Base-by-base conservation (phyloP, 345 rosid species). In the Pistacia integerrima region DNA sequence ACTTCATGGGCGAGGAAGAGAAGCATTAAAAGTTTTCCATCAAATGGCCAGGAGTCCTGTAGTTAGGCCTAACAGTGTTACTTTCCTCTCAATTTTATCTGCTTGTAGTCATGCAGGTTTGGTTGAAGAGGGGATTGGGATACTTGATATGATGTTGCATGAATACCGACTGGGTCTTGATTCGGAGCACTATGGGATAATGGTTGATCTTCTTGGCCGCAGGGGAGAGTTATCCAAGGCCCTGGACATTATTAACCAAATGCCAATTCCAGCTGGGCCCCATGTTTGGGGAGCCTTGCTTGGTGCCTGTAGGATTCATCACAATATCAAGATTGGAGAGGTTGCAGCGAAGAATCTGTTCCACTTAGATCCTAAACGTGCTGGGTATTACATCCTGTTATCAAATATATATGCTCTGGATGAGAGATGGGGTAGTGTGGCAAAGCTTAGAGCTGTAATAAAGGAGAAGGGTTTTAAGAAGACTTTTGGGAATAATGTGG, bases 161-260 rank as follows among this genome's bases (percentile, higher is more conserved):
- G 72, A 76, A 4, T 82, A 78, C 20, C 18, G 67, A 81, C 54
- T 82, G 76, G 74, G 63, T 59, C 90, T 85, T 4, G 76, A 38
- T 79, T 64, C 81, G 3, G 88, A 89, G 75, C 91, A 89, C 64
- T 90, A 86, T 67, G 85, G 88, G 41, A 87, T 88, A 48, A 52
- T 87, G 80, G 91, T 89, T 60, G 94, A 90, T 82, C 91, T 90
- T 72, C 89, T 88, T 49, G 92, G 89, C 56, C 91, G 89, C 22
- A 72, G 51, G 8, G 91, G 92, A 64, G 81, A 82, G 63, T 30
- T 90, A 72, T 81, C 76, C n/a, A 73, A 77, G 69, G 94, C 91
- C 12, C 55, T 78, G 75, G 81, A 82, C 54, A 67, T 90, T 20
- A 78, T 82, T 25, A 74, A 54, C 35, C 73, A 44, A 60, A 85